Evolutionary conservation across 1,284 basidiomycete genomes (phyloP).

Genomic region (Irpex lacteus): DNA sequence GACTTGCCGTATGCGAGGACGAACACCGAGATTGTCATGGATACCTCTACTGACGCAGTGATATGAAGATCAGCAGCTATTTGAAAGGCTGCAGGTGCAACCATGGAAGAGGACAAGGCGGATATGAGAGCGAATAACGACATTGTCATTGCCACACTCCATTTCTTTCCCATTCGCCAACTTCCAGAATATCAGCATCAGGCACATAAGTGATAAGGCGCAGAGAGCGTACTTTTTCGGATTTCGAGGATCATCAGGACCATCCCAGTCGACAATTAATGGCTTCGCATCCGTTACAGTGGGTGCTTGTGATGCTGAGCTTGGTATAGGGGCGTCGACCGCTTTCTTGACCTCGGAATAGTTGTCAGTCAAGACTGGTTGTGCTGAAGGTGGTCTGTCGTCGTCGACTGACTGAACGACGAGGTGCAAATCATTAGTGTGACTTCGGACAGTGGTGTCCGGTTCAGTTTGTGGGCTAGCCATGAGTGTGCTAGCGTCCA

Average conservation of each 20-base stretch:
- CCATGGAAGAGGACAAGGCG: conserved; percentile 62
- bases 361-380: neutral
- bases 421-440: neutral
- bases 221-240: conserved; percentile 32
- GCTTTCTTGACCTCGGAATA: neutral
- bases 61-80: conserved; percentile 55
- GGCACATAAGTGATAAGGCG: neutral
- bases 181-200: neutral
- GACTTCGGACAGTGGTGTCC: neutral
- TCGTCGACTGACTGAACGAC: neutral
- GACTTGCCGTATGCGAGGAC: conserved; percentile 57
- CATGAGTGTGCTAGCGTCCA: neutral
- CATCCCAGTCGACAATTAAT: conserved; percentile 33
- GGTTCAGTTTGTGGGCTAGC: neutral
- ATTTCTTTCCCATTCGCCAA: conserved; percentile 35
- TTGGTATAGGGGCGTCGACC: neutral
- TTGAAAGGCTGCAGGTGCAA: conserved; percentile 56
- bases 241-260: conserved; percentile 32
- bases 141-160: conserved; percentile 55
- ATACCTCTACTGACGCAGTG: conserved; percentile 42
- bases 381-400: neutral
- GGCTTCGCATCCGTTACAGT: neutral
- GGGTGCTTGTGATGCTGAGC: neutral
- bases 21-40: conserved; percentile 63
- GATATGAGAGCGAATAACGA: conserved; percentile 60